A percentile compares a stretch with the other conserved stretches of the same genome.
phyloP scores from a whole-genome alignment of 2,329 filamentous ascomycete species.

The Pestalotiopsis sp. region DNA sequence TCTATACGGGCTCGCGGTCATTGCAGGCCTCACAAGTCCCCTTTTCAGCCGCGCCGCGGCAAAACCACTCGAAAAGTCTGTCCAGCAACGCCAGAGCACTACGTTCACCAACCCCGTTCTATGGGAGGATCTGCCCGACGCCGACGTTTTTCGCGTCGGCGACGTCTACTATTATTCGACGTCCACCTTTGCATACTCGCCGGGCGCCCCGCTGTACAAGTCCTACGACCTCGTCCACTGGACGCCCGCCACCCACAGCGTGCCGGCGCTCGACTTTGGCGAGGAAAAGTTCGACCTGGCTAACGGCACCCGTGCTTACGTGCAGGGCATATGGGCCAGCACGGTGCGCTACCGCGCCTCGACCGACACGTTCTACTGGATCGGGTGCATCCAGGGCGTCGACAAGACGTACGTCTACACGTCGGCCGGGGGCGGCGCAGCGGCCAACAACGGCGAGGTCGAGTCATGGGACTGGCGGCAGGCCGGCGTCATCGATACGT shows the following conservation, averaged over 20 bases:
- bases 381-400: slow-evolving; percentile 54
- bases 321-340: slow-evolving; percentile 26
- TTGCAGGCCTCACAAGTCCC: no score
- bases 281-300: slow-evolving; percentile 17
- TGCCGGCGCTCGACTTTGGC: slow-evolving; percentile 28
- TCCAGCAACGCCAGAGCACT: background rate
- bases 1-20: no score
- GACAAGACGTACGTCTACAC: slow-evolving; percentile 56
- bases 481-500: slow-evolving; percentile 36
- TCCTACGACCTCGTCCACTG: slow-evolving; percentile 52
- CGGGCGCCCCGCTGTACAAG: slow-evolving; percentile 50
- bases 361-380: slow-evolving; percentile 37
- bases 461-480: slow-evolving; percentile 36
- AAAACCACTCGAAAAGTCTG: background rate
- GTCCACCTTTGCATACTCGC: slow-evolving; percentile 51
- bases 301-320: slow-evolving; percentile 19
- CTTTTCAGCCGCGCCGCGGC: no score
- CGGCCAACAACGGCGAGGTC: background rate
- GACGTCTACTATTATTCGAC: slow-evolving; percentile 48
- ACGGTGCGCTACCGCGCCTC: slow-evolving; percentile 22
- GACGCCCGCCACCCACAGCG: slow-evolving; percentile 38
- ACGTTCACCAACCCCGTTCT: slow-evolving; percentile 45
- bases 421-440: slow-evolving; percentile 24
- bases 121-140: slow-evolving; percentile 53
- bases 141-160: slow-evolving; percentile 46